phyloP scores from a whole-genome alignment of 2,329 filamentous ascomycete species.

The Fusarium marasasianum region DNA sequence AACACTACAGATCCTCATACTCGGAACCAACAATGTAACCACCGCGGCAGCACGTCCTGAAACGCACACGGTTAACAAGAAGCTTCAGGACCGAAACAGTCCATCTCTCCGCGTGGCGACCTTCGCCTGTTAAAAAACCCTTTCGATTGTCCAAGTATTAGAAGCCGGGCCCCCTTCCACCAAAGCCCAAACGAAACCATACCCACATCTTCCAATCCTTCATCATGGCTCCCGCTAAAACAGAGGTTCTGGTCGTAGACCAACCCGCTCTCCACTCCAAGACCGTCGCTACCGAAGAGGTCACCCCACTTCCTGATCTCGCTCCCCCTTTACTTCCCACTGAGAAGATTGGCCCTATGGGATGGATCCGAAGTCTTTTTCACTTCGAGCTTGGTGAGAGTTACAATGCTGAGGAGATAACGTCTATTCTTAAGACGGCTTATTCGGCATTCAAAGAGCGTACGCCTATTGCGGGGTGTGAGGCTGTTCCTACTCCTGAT shows the following conservation, averaged over 20 bases:
- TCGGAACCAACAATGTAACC: neutral
- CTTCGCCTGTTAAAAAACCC: neutral
- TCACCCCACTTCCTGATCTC: constrained; percentile 3
- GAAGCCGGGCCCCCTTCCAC: neutral
- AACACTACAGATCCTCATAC: neutral
- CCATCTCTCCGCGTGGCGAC: neutral
- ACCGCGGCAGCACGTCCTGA: neutral
- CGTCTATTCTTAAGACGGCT: neutral
- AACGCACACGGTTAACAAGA: neutral
- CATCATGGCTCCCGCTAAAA: constrained; percentile 3
- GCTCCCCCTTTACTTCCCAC: constrained; percentile 16
- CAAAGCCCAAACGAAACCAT: neutral
- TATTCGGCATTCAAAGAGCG: constrained; percentile 1
- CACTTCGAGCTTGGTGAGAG: constrained; percentile 6
- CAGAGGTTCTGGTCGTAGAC: neutral
- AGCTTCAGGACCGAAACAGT: rapidly evolving
- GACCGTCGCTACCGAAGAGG: neutral
- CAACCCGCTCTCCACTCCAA: neutral
- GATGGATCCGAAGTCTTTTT: constrained; percentile 6
- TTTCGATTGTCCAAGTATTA: neutral
- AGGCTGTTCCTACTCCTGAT: neutral
- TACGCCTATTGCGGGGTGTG: constrained; percentile 7
- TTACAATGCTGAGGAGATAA: neutral
- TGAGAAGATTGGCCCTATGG: constrained; percentile 11
- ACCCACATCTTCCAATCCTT: neutral